These are phyloP conservation scores for Friedmanniomyces simplex DNA, from an alignment of 495 filamentous ascomycete species.

Conservation along the genomic window DNA sequence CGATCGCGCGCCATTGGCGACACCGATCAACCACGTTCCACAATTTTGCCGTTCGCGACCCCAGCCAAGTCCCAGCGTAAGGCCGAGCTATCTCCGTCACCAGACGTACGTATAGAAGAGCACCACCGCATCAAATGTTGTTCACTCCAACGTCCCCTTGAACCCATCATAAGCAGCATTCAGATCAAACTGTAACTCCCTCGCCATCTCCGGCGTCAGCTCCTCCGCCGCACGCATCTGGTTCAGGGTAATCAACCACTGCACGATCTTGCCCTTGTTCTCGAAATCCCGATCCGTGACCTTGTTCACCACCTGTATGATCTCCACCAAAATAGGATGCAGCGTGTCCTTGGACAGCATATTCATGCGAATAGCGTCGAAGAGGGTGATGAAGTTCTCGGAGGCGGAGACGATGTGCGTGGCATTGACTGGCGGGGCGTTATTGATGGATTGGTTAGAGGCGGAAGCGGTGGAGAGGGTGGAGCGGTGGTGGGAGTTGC, in stretches of 20 bases:
- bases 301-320: constrained; percentile 93
- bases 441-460: constrained; percentile 28
- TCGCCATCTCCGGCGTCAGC: constrained; percentile 71
- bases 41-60: neutral
- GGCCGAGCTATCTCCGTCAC: constrained; percentile 1
- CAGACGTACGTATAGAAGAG: too few relatives aligned
- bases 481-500: constrained; percentile 41
- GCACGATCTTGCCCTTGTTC: constrained; percentile 88
- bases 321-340: constrained; percentile 83
- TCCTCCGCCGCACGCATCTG: constrained; percentile 95
- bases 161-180: constrained; percentile 87
- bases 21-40: neutral
- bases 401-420: constrained; percentile 75
- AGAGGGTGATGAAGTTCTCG: constrained; percentile 95
- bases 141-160: constrained; percentile 52
- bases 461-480: constrained; percentile 25
- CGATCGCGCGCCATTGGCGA: neutral
- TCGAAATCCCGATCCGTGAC: constrained; percentile 92
- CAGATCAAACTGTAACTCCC: constrained; percentile 81
- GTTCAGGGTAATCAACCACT: constrained; percentile 94
- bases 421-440: constrained; percentile 42
- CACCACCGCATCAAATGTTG: neutral
- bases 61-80: neutral
- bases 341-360: constrained; percentile 89
- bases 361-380: constrained; percentile 84